A percentile compares a stretch with the other conserved stretches of the same genome.
Conservation (phyloP, 2,329 filamentous ascomycete species). For the Ceratocystis cubensis region DNA sequence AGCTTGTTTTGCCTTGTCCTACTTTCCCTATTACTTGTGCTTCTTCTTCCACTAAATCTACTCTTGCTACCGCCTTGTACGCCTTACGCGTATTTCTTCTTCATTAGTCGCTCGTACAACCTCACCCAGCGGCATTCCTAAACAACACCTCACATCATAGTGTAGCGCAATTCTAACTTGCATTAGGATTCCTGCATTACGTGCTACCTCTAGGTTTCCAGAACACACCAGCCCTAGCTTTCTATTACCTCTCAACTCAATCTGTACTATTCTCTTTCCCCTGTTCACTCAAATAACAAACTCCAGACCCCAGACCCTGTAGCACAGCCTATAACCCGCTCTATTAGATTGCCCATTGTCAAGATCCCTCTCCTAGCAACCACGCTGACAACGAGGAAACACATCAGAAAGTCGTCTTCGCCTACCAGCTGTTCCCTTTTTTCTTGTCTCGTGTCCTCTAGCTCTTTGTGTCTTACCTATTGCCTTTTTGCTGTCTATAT, state of each 20-base stretch:
- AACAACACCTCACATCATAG: neutral
- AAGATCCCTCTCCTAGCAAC: conserved; percentile 2
- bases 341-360: neutral
- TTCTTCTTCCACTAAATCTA: neutral
- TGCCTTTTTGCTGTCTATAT: too few relatives aligned
- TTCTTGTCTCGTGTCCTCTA: too few relatives aligned
- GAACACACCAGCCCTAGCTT: neutral
- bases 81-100: neutral
- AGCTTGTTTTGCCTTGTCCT: neutral
- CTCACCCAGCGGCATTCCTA: neutral
- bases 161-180: neutral
- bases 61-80: neutral
- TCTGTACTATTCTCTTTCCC: neutral
- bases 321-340: neutral
- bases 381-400: neutral
- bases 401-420: neutral
- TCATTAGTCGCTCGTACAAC: neutral
- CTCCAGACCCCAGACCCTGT: neutral
- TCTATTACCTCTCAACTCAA: neutral
- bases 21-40: neutral
- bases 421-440: too few relatives aligned
- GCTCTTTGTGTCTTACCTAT: too few relatives aligned
- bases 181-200: neutral
- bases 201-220: neutral
- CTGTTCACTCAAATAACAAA: neutral